phyloP scores from a whole-genome alignment of 2,329 filamentous ascomycete species.

The Cladosporium oxysporum region DNA sequence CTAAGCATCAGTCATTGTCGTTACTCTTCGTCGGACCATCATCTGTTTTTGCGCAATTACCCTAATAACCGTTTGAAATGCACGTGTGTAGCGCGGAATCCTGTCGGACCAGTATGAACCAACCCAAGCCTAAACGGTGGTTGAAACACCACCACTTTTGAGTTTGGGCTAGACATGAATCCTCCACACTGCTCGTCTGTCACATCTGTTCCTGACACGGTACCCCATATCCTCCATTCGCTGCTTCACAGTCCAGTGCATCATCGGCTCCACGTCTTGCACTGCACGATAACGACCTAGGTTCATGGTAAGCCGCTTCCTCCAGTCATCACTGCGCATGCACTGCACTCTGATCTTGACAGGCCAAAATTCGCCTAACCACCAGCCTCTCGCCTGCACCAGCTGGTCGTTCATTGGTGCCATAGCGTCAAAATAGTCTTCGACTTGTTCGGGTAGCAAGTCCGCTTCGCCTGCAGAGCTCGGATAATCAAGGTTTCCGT shows the following conservation, averaged over 20 bases:
- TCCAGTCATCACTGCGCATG: constrained; percentile 38
- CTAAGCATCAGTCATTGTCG: background rate
- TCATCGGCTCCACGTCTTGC: constrained; percentile 40
- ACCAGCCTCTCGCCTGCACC: constrained; percentile 43
- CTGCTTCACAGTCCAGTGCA: constrained; percentile 49
- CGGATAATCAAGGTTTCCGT: constrained; percentile 15
- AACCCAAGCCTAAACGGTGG: too few relatives aligned
- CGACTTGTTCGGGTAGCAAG: constrained; percentile 43
- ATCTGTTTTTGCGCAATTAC: too few relatives aligned
- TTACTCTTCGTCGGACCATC: background rate
- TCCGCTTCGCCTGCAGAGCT: constrained; percentile 21
- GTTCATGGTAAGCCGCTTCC: constrained; percentile 43
- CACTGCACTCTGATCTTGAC: constrained; percentile 43
- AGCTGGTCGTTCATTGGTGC: constrained; percentile 46
- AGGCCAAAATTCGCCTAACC: constrained; percentile 48
- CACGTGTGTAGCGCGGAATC: too few relatives aligned
- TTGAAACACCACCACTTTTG: too few relatives aligned
- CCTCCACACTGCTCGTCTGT: constrained; percentile 39
- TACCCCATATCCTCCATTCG: constrained; percentile 41
- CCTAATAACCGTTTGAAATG: too few relatives aligned
- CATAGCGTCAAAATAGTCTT: constrained; percentile 48
- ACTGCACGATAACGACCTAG: constrained; percentile 42
- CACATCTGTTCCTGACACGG: constrained; percentile 35
- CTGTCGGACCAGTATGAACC: too few relatives aligned
- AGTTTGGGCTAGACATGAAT: constrained; percentile 23